phyloP scores from a whole-genome alignment of 192 early-diverging fungal species.

The Coemansia sp. region DNA sequence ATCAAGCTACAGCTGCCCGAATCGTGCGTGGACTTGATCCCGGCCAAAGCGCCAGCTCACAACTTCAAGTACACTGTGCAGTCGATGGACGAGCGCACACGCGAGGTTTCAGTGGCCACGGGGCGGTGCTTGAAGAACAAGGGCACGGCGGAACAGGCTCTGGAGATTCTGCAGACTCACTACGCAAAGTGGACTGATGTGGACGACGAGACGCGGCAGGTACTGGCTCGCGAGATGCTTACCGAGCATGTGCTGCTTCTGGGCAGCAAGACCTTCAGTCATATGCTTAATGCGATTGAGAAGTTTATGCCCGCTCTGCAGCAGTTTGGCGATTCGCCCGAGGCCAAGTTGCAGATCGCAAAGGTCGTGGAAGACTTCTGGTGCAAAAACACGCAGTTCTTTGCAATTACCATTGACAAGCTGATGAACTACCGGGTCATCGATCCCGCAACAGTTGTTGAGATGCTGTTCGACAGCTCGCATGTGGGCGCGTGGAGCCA shows the following conservation, averaged over 20 bases:
- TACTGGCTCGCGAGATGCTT: conserved; percentile 68
- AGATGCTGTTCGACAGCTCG: conserved; percentile 67
- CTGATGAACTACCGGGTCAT: conserved; percentile 93
- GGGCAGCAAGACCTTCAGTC: conserved; percentile 92
- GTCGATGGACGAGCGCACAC: conserved; percentile 60
- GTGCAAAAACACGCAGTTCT: conserved; percentile 83
- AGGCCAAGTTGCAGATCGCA: conserved; percentile 73
- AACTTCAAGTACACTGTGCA: conserved; percentile 68
- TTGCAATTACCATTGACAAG: conserved; percentile 92
- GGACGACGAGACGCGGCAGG: conserved; percentile 30
- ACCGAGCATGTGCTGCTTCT: conserved; percentile 81
- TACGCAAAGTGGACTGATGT: conserved; percentile 47
- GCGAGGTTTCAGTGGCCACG: conserved; percentile 60
- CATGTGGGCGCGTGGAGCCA: conserved; percentile 37
- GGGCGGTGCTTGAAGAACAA: conserved; percentile 48
- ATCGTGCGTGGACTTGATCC: conserved; percentile 59
- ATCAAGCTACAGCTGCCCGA: conserved; percentile 77
- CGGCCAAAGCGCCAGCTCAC: conserved; percentile 65
- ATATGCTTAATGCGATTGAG: conserved; percentile 89
- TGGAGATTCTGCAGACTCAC: conserved; percentile 49
- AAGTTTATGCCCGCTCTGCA: conserved; percentile 60
- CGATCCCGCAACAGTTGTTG: conserved; percentile 76
- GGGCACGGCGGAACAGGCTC: conserved; percentile 48
- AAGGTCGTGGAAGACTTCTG: conserved; percentile 73
- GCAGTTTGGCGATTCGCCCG: conserved; percentile 48